These are phyloP conservation scores for Xylaria venustula DNA, from an alignment of 495 filamentous ascomycete species.

Conservation along the genomic window DNA sequence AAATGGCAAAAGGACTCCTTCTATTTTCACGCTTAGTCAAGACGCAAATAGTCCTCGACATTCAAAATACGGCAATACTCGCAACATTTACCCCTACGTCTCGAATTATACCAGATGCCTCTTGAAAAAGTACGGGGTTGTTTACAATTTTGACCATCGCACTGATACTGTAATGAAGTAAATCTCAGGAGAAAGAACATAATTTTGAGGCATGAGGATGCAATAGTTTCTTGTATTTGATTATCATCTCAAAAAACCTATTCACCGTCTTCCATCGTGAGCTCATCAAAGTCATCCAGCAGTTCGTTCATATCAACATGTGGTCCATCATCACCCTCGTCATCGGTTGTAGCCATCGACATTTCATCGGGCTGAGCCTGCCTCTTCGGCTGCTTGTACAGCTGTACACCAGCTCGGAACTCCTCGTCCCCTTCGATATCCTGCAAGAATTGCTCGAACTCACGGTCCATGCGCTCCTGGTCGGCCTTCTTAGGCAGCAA, in stretches of 20 bases:
- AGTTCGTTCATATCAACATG: conserved; percentile 80
- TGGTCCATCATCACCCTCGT: conserved; percentile 66
- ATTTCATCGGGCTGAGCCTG: conserved; percentile 45
- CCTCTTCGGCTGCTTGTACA: conserved; percentile 69
- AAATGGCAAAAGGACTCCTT: no score
- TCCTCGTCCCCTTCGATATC: conserved; percentile 97
- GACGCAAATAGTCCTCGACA: no score
- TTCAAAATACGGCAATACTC: no score
- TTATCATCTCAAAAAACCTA: conserved; percentile 6
- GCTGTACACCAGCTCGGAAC: conserved; percentile 71
- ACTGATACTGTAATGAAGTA: not conserved
- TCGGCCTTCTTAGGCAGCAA: conserved; percentile 76
- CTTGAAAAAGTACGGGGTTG: no score
- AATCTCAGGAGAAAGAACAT: not conserved
- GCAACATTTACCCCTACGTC: no score
- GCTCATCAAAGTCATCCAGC: conserved; percentile 85
- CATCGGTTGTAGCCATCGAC: conserved; percentile 65
- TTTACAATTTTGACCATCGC: no score
- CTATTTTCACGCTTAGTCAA: no score
- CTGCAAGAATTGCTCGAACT: conserved; percentile 95
- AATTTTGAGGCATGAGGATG: not conserved
- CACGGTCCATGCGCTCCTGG: conserved; percentile 76
- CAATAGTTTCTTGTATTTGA: not conserved
- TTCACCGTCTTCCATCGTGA: conserved; percentile 59
- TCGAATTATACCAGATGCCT: no score